Percentiles rank a stretch among this genome's conserved stretches.
Conservation (phyloP, 345 rosid genomes). For the Eucalyptus cloeziana region DNA sequence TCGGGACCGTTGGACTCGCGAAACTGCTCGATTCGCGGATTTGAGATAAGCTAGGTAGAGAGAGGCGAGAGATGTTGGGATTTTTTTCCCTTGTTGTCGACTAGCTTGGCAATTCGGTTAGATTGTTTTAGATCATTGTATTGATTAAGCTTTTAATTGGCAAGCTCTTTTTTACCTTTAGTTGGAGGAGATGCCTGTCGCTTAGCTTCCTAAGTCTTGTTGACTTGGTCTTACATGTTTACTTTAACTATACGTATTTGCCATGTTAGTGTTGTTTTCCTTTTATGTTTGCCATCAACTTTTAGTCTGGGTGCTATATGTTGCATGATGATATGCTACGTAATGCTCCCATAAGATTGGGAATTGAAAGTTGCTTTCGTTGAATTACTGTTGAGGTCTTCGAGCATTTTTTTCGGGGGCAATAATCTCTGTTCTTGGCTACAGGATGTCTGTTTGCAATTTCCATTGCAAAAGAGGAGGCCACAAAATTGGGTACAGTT, state of each 20-base stretch:
- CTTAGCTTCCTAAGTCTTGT: not conserved
- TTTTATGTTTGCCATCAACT: not conserved
- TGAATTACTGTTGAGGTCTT: not conserved
- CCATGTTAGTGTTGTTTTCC: not conserved
- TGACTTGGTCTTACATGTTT: not conserved
- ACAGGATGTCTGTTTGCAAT: constrained; percentile 50
- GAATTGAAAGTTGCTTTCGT: not conserved
- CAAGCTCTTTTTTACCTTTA: not conserved
- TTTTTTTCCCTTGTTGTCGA: not conserved
- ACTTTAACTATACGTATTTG: not conserved
- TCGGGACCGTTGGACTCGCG: not conserved
- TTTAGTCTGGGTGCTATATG: not conserved
- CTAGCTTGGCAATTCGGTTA: not conserved
- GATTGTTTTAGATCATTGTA: not conserved
- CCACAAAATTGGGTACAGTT: constrained; percentile 77
- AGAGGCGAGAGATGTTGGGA: no score
- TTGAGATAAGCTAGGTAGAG: not conserved
- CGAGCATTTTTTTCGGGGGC: not conserved
- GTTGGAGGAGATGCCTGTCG: not conserved
- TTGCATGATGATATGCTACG: not conserved
- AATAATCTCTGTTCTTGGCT: not conserved
- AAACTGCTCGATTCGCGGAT: not conserved
- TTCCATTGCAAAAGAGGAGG: constrained; percentile 59
- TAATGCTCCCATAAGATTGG: not conserved
- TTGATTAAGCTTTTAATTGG: not conserved